Conservation (phyloP, 2,329 filamentous ascomycete genomes). For the Nigrospora sphaerica region DNA sequence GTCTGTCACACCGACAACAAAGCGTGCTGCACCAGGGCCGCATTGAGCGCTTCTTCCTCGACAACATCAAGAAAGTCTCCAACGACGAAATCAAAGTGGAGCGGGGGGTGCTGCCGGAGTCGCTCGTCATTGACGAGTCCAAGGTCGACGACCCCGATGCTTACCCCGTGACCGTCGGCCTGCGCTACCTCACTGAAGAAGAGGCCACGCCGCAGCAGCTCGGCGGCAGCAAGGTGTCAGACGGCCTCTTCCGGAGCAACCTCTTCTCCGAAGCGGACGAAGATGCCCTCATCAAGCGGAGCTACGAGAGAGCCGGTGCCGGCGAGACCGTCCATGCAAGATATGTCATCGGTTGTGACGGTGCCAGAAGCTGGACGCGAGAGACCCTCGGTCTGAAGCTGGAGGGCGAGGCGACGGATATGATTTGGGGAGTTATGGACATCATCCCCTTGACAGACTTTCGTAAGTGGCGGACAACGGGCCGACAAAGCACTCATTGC, state of each 20-base stretch:
- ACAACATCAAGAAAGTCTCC: slow-evolving; percentile 48
- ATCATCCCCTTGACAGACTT: slow-evolving; percentile 33
- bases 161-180: slow-evolving; percentile 54
- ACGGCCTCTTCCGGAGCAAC: slow-evolving; percentile 56
- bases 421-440: slow-evolving; percentile 36
- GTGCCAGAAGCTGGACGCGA: slow-evolving; percentile 16
- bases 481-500: background rate
- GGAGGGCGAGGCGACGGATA: slow-evolving; percentile 43
- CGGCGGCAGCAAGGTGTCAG: slow-evolving; percentile 29
- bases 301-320: slow-evolving; percentile 10
- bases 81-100: slow-evolving; percentile 46
- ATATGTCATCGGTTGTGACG: slow-evolving; percentile 16
- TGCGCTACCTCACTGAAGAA: slow-evolving; percentile 50
- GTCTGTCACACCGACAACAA: slow-evolving; percentile 56
- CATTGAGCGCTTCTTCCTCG: slow-evolving; percentile 60
- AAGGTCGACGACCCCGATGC: slow-evolving; percentile 39
- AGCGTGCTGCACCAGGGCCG: slow-evolving; percentile 65
- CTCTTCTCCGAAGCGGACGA: slow-evolving; percentile 46
- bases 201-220: slow-evolving; percentile 42
- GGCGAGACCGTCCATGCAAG: slow-evolving; percentile 25
- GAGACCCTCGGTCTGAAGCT: slow-evolving; percentile 30
- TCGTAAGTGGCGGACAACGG: slow-evolving; percentile 15
- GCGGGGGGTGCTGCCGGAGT: slow-evolving; percentile 50
- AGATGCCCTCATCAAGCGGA: slow-evolving; percentile 35
- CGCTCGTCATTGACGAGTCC: slow-evolving; percentile 45